Conservation (phyloP, 805 yeast genomes). For the Wickerhamomyces ciferrii region DNA sequence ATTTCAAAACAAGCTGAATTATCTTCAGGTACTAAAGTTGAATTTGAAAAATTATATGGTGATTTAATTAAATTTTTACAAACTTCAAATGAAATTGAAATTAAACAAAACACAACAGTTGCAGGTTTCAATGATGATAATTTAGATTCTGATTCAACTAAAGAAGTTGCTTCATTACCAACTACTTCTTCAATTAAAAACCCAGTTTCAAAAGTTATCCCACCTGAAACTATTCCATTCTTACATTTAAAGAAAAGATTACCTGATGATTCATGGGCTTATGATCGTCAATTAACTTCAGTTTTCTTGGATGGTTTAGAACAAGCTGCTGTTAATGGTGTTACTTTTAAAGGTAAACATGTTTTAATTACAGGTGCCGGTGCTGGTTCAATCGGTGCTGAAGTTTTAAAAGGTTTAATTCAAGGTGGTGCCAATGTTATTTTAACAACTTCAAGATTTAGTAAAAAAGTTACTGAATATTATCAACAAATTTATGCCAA, state of each 20-base stretch:
- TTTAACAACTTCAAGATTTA: conserved; percentile 94
- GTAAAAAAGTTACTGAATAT: conserved; percentile 90
- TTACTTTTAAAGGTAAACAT: conserved; percentile 80
- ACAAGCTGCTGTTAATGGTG: conserved; percentile 90
- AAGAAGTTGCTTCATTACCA: conserved; percentile 83
- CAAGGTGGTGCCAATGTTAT: conserved; percentile 98
- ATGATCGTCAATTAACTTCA: conserved; percentile 74
- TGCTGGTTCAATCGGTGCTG: conserved; percentile 98
- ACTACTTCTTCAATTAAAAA: conserved; percentile 62
- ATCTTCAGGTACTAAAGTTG: conserved; percentile 59
- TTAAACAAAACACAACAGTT: conserved; percentile 54
- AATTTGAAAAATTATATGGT: conserved; percentile 67
- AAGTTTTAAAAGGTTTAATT: conserved; percentile 87
- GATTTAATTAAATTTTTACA: conserved; percentile 67
- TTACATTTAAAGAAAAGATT: conserved; percentile 83
- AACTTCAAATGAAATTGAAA: conserved; percentile 64
- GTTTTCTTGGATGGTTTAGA: conserved; percentile 86
- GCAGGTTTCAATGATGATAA: conserved; percentile 47
- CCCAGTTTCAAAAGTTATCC: conserved; percentile 69
- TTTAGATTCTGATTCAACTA: conserved; percentile 48
- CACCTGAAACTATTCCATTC: conserved; percentile 89
- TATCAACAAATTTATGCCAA: conserved; percentile 92
- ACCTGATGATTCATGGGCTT: conserved; percentile 72
- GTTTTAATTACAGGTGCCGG: conserved; percentile 98
- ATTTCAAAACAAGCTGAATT: conserved; percentile 64